Conservation (phyloP, 2,329 filamentous ascomycete genomes). For the Paraphaeosphaeria minitans region DNA sequence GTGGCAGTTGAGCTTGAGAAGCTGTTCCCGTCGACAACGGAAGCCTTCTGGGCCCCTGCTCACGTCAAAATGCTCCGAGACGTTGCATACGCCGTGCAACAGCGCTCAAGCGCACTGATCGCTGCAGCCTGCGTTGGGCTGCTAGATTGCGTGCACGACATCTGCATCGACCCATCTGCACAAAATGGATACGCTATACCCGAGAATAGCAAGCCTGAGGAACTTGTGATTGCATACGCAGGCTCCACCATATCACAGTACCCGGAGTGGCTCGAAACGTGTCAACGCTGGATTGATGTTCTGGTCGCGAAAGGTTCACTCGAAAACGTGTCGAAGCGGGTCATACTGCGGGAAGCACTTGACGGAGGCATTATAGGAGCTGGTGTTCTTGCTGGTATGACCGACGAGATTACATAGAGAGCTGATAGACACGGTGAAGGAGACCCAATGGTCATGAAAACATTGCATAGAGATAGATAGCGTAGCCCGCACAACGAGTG, state of each 20-base stretch:
- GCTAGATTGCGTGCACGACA: slow-evolving; percentile 70
- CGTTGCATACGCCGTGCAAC: slow-evolving; percentile 72
- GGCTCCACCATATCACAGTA: slow-evolving; percentile 82
- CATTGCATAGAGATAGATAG: not conserved
- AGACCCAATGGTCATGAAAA: not conserved
- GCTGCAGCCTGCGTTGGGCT: slow-evolving; percentile 75
- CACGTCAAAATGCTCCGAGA: slow-evolving; percentile 65
- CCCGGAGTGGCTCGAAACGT: slow-evolving; percentile 72
- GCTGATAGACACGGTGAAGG: not conserved
- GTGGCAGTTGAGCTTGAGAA: slow-evolving; percentile 51
- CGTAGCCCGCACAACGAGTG: not conserved
- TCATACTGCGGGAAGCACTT: slow-evolving; percentile 58
- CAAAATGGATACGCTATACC: slow-evolving; percentile 23
- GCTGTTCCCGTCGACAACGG: slow-evolving; percentile 59
- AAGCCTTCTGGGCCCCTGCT: slow-evolving; percentile 64
- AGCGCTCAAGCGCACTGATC: slow-evolving; percentile 73
- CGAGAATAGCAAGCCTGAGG: slow-evolving; percentile 50
- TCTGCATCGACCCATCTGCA: slow-evolving; percentile 49
- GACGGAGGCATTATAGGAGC: slow-evolving; percentile 63
- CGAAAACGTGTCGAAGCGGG: slow-evolving; percentile 49
- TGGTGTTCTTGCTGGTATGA: slow-evolving; percentile 59
- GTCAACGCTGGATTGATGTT: slow-evolving; percentile 69
- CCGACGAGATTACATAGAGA: slow-evolving; percentile 30
- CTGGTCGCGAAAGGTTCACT: slow-evolving; percentile 53
- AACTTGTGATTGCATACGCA: slow-evolving; percentile 78